Evolutionary conservation across 1,139 yeast species (phyloP), one percentile per base, ranked within the genome.

Genomic region (Yamadazyma spencermartinsiae): DNA sequence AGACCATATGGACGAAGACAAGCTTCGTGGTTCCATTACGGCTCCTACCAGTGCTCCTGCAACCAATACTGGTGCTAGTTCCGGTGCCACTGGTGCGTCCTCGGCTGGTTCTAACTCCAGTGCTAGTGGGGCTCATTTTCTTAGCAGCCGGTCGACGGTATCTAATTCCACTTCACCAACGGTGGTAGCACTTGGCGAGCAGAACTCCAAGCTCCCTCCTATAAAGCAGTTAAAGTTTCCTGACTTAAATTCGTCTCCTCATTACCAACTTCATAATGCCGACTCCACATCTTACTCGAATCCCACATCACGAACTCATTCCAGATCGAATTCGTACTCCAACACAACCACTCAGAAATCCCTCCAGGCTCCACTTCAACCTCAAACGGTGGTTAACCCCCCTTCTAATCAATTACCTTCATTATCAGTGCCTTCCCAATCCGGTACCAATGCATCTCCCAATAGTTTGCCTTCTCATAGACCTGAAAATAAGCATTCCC

Each of bases 211-310:
- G 16, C 17, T 34, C 12, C 31, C 33, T 4, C 34, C 34, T 4
- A 30, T 35, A 11, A 25, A 28, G 16, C 31, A 28, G 9, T 16
- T 28, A 16, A 15, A 12, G 11, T 16, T 28, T 9, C 34, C 16
- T n/a, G 32, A 35, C 21, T 21, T 31, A 19, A 35, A 21, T 12
- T 21, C 33, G 11, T 23, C 34, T 15, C 33, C 38, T 7, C 20
- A 26, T 13, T 13, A 13, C 9, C 29, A 10, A 12, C 10, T 16
- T 20, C 31, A 15, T 16, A 13, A 5, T 23, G 9, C 26, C 26
- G 5, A 6, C 11, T 3, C 20, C 17, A 6, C 5, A 16, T 16
- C 31, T 16, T 16, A 6, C 17, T 28, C 31, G 5, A 28, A 15
- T 25, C 35, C 29, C 14, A 17, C 12, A 15, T 26, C 20, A 18